A percentile compares a stretch with the other conserved stretches of the same genome.
Conservation (phyloP, 805 yeast species). For the Pichia gijzeniarum region DNA sequence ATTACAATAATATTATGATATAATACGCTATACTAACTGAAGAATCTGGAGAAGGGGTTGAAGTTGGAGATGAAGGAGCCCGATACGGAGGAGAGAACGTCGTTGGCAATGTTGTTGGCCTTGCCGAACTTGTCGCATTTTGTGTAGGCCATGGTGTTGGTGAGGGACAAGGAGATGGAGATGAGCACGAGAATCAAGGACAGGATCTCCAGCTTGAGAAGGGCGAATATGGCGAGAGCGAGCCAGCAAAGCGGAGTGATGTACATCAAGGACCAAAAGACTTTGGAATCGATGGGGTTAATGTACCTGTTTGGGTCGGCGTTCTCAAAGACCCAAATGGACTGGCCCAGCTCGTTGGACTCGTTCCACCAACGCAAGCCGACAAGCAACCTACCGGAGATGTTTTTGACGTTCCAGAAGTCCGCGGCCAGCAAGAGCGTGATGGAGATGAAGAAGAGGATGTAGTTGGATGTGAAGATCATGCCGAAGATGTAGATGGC, state of each 20-base stretch:
- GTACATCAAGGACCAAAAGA: conserved; percentile 81
- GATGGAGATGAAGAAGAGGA: conserved; percentile 71
- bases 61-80: conserved; percentile 38
- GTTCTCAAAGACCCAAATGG: conserved; percentile 83
- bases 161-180: conserved; percentile 64
- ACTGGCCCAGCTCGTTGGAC: conserved; percentile 53
- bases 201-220: conserved; percentile 69
- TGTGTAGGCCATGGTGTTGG: conserved; percentile 86
- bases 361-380: conserved; percentile 99
- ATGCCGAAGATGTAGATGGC: conserved; percentile 65
- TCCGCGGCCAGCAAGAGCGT: conserved; percentile 78
- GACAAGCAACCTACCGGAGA: conserved; percentile 82
- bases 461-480: conserved; percentile 58
- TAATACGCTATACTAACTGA: background rate
- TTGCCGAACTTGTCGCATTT: conserved; percentile 88
- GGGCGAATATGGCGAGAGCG: conserved; percentile 66
- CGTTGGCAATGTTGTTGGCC: conserved; percentile 62
- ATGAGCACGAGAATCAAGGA: conserved; percentile 57
- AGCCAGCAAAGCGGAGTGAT: conserved; percentile 72
- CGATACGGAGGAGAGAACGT: conserved; percentile 48
- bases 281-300: conserved; percentile 86
- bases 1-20: too few species aligned
- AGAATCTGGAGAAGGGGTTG: conserved; percentile 32
- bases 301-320: conserved; percentile 67
- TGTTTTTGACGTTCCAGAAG: conserved; percentile 90